phyloP scores from a whole-genome alignment of 768 basidiomycete genomes.

The Tylopilus cervinicoccineus region DNA sequence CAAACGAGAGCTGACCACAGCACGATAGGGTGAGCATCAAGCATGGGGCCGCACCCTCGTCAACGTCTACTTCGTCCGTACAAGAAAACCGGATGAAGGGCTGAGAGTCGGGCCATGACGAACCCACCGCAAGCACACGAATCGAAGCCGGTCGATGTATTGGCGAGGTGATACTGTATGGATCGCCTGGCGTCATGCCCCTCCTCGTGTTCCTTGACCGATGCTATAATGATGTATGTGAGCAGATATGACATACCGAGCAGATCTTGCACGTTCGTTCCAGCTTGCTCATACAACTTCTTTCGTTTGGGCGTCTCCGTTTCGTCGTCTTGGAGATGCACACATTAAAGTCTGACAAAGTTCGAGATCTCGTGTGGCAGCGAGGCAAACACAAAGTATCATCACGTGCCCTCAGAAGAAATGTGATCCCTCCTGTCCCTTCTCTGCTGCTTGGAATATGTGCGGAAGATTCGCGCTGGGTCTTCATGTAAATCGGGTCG shows the following conservation, averaged over 20 bases:
- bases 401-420: too few relatives aligned
- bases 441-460: conserved; percentile 37
- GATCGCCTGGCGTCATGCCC: conserved; percentile 64
- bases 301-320: too few relatives aligned
- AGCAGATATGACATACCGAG: conserved; percentile 50
- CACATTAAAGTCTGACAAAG: too few relatives aligned
- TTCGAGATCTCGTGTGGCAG: too few relatives aligned
- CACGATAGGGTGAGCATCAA: conserved; percentile 64
- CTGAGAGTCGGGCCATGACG: conserved; percentile 58
- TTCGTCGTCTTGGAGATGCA: too few relatives aligned
- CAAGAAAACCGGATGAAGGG: conserved; percentile 71
- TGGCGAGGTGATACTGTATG: conserved; percentile 52
- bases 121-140: conserved; percentile 54
- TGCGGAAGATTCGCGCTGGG: conserved; percentile 63
- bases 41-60: conserved; percentile 67
- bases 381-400: too few relatives aligned
- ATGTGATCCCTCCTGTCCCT: not conserved
- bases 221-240: conserved; percentile 34
- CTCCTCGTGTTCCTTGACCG: conserved; percentile 71
- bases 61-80: conserved; percentile 53
- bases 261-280: too few relatives aligned
- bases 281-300: too few relatives aligned
- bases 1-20: conserved; percentile 47
- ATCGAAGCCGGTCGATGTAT: conserved; percentile 63
- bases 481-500: conserved; percentile 33